phyloP scores from a whole-genome alignment of 2,329 filamentous ascomycete species.

The Aureobasidium subglaciale region DNA sequence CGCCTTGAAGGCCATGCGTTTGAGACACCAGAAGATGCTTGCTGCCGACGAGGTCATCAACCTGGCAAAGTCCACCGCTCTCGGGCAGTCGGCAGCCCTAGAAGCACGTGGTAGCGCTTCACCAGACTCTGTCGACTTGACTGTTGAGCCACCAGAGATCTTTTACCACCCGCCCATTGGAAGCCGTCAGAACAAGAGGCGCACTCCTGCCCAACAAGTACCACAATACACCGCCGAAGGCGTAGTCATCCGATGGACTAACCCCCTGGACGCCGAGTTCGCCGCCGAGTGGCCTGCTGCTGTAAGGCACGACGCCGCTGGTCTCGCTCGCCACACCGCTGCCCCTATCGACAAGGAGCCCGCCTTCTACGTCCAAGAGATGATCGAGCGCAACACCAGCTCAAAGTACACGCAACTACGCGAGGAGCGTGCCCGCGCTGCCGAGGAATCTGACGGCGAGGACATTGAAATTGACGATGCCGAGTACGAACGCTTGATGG shows the following conservation, averaged over 20 bases:
- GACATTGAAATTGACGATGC: not conserved
- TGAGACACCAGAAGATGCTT: constrained; percentile 6
- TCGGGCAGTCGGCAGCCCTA: not conserved
- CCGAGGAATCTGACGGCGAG: not conserved
- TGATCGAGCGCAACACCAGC: constrained; percentile 5
- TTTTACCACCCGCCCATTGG: constrained; percentile 12
- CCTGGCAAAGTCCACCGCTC: not conserved
- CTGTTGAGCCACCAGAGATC: not conserved
- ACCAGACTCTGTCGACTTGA: not conserved
- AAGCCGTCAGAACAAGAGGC: constrained; percentile 15
- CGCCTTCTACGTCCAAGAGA: not conserved
- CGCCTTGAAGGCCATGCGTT: not conserved
- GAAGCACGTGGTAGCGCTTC: not conserved
- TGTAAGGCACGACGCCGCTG: constrained; percentile 27
- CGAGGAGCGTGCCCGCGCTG: not conserved
- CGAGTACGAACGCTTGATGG: not conserved
- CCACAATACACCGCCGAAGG: constrained; percentile 24
- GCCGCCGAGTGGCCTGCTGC: constrained; percentile 28
- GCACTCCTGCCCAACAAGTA: constrained; percentile 9
- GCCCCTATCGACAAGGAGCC: not conserved
- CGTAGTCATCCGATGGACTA: constrained; percentile 29
- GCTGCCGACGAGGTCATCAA: not conserved
- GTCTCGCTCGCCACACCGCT: constrained; percentile 23
- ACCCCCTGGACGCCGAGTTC: constrained; percentile 32
- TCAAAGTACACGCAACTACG: not conserved